Evolutionary conservation across 2,329 filamentous ascomycete genomes (phyloP), one percentile per base, ranked within the genome.

Genomic region (Trichophyton benhamiae): DNA sequence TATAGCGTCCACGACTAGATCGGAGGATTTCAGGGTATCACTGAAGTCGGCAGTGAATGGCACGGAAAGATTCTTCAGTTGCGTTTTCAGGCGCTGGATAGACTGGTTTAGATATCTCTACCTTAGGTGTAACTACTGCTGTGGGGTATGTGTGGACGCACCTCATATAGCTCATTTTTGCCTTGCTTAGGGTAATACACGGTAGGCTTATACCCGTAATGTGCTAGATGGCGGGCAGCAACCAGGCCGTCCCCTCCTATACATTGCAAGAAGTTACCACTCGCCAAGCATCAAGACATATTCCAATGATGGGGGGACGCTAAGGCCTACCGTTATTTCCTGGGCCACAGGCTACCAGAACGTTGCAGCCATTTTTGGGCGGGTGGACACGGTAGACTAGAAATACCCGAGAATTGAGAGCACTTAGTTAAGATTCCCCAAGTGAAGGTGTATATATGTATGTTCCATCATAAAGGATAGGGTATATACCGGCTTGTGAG

Each of bases 121-220:
- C 33, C 9, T 38, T 38, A 9, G 6, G 33, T 38, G 9, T 72
- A n/a, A n/a, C n/a, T n/a, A 42, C 46, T 44, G 17, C n/a, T 41
- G 27, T 17, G 27, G 38, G 25, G 20, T 44, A 27, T 13, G 8
- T 11, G 25, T n/a, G n/a, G 4, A 38, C 64, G 75, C 74, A 90
- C 88, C 78, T 89, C 83, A 71, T 96, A 97, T 2, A 97, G 80
- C 57, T 96, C 91, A 66, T 91, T 92, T 72, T 92, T 94, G 72
- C 87, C 86, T 61, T 89, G 84, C 74, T 97, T 97, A 0, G 94
- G 94, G 70, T 95, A 97, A 78, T 94, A 97, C 52, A 99, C 80
- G 7, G 84, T 87, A 2, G 92, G 91, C 25, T 83, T 82, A 75
- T 97, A 99, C 64, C 94, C 92, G 72, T 95, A 97, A 71, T 96